Base-by-base conservation (phyloP, 208 protist genomes). In the Trypanosoma rangeli region DNA sequence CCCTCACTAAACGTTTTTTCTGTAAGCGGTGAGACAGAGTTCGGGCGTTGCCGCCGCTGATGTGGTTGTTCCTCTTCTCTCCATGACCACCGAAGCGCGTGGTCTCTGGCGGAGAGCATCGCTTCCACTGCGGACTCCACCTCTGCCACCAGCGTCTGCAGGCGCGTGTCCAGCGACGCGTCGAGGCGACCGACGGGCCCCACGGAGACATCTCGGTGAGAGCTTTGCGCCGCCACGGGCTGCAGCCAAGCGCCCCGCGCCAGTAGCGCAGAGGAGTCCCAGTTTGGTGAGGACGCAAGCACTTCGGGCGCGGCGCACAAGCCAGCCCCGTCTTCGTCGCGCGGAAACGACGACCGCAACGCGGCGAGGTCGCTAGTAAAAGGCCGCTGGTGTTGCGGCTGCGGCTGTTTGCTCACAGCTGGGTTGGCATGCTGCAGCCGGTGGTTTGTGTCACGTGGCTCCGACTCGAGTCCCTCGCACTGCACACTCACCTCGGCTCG, bases 41-140 rank as follows among this genome's bases (percentile, higher is more conserved):
- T 22, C 18, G 28, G 5, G 18, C 12, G 31, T 55, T 35, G 26
- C 26, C 22, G 64, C 31, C 37, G 64, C 50, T 24, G n/a, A 2
- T 49, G 5, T 31, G 28, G 65, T n/a, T 16, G 1, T 50, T 39
- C 24, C 20, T 33, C 26, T 42, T 16, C 35, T 24, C n/a, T 0
- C 15, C 10, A n/a, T 33, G 4, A 9, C 29, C 52, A 9, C n/a
- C 53, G 48, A 42, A 73, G 5, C 26, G 53, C 59, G 33, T 61
- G n/a, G 3, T 73, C 59, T 9, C 60, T 31, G 22, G 60, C 60
- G 50, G 24, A 67, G 26, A 66, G 68, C 48, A 73, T 33, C 12
- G 49, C 68, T 5, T 58, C 37, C 8, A 66, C 10, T 8, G 59
- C 68, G 50, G 26, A 44, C 12, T 28, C 28, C 9, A 73, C 50